Evolutionary conservation across 768 basidiomycete species (phyloP), one percentile per base, ranked within the genome.

Genomic region (Panus rudis): DNA sequence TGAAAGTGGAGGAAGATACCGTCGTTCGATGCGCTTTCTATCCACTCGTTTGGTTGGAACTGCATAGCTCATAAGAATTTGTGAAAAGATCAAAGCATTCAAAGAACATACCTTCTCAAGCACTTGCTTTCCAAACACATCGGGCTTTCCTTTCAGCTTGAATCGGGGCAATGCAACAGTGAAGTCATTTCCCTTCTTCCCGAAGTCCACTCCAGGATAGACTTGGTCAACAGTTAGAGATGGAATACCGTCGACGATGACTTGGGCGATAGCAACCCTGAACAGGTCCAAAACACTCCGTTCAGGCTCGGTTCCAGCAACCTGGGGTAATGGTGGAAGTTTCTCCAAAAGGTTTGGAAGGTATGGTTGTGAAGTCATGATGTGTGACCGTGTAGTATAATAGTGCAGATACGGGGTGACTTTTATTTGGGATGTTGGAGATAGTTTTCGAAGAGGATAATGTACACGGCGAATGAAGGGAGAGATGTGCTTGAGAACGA

Each of bases 141-240:
- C 85, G 0, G 85, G 73, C 58, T 92, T 92, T 16, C 80, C 91
- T 6, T 82, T 81, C 20, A 94, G 67, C 43, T 88, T 73, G 67
- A 93, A 97, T 49, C 93, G 77, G n/a, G 92, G 88, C 38, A 97
- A 63, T 1, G 94, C 92, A 16, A 97, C 77, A 0, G 86, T 85
- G 53, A 96, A 92, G 65, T 98, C 94, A 33, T 75, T 81, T n/a
- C 87, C 90, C 64, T 93, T 93, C 66, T 93, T 91, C 26, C 88
- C 90, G 50, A 84, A 87, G 59, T 92, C 85, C 1, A 96, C 84
- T 17, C 88, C 92, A 19, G 73, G 60, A 63, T 88, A 96, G 0
- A 81, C 90, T 55, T 88, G 79, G 30, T 87, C 85, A 21, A 90
- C 47, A 0, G 82, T 71, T 40, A 94, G 63, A 2, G 64, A 63